Base-by-base conservation (phyloP, 2,329 filamentous ascomycete genomes). In the Aspergillus sp. region DNA sequence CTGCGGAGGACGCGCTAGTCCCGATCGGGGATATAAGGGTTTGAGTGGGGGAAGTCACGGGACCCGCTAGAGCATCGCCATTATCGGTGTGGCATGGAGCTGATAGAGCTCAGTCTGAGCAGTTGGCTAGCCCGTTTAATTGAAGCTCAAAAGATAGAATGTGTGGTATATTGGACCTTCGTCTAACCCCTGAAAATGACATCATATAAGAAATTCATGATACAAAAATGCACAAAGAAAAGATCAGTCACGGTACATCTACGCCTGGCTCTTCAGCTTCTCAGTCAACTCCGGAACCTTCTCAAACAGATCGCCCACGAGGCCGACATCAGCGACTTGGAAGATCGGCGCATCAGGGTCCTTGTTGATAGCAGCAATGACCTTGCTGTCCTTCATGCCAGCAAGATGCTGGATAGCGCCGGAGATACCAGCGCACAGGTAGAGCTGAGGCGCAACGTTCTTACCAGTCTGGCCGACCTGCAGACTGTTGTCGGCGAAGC, bases 351-450 rank as follows among this genome's bases (percentile, higher is more conserved):
- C 94, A 74, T 99, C 94, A 4, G 86, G 80, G 69, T 99, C 94
- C 79, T 99, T 99, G 81, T 99, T 99, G 70, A 99, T 97, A 13
- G 91, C 91, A 19, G 93, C 94, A 77, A 99, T 99, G 54, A 99
- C 94, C 80, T 99, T 99, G 80, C 91, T 97, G 71, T 99, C 94
- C 83, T 99, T 99, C 94, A 99, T 99, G 70, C 94, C 94, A 29
- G 94, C 94, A 75, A 99, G 76, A 80, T 99, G 94, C 77, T 99
- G 94, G 64, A 99, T 99, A 19, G 94, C 94, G 49, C 94, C 94
- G 7, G 91, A 96, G 64, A 99, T 97, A 68, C 94, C 94, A 11
- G 93, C 92, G 49, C 91, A 95, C 62, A 99, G 82, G 71, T 99
- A 99, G 56, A 99, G 79, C 74, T 99, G 88, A 54, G 94, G 94